phyloP scores from a whole-genome alignment of 1,284 basidiomycete genomes.

The Moesziomyces antarcticus region DNA sequence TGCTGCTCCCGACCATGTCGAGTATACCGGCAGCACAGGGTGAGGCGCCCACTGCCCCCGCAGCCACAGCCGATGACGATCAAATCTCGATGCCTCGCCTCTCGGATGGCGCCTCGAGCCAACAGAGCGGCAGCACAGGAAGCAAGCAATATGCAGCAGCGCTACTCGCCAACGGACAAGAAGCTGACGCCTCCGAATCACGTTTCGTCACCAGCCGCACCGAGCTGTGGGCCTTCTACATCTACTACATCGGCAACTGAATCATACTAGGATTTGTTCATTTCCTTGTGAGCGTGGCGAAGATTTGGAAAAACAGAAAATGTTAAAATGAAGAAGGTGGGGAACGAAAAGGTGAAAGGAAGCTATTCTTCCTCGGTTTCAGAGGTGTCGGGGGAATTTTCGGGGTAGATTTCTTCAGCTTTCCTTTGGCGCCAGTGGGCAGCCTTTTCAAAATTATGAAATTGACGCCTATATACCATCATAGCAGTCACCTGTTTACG shows the following conservation, averaged over 20 bases:
- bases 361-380: too few species aligned
- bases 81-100: slow-evolving; percentile 9
- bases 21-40: neutral
- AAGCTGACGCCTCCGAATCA: slow-evolving; percentile 12
- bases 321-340: too few species aligned
- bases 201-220: slow-evolving; percentile 16
- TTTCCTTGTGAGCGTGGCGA: too few species aligned
- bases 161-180: slow-evolving; percentile 16
- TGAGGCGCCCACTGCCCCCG: neutral
- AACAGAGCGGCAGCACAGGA: neutral
- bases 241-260: slow-evolving; percentile 81
- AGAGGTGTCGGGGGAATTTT: too few species aligned
- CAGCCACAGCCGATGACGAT: slow-evolving; percentile 2
- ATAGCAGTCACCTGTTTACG: too few species aligned
- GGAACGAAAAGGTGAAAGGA: too few species aligned
- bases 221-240: slow-evolving; percentile 77
- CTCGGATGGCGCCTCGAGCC: slow-evolving; percentile 9
- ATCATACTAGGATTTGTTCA: too few species aligned
- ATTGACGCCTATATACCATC: too few species aligned
- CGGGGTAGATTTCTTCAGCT: too few species aligned
- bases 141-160: slow-evolving; percentile 14
- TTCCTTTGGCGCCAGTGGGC: too few species aligned
- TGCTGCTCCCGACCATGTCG: neutral
- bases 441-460: too few species aligned
- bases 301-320: too few species aligned